Evolutionary conservation across 805 yeast species (phyloP).

Genomic region (Myxozyma monticola): DNA sequence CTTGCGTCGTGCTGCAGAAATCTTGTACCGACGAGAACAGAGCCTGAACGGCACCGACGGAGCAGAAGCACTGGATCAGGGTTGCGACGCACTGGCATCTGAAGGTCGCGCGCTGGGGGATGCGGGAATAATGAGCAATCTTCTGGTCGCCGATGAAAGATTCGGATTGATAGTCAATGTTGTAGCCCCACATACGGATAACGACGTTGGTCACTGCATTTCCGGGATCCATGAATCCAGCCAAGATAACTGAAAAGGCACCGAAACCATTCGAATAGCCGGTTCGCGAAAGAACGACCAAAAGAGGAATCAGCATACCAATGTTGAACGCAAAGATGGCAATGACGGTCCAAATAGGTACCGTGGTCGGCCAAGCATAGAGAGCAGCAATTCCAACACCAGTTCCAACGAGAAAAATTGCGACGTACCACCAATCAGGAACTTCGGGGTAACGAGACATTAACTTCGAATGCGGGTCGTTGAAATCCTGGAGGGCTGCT

Average conservation of each 20-base stretch:
- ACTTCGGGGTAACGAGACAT: conserved; percentile 29
- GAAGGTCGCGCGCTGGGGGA: conserved; percentile 47
- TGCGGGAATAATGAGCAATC: conserved; percentile 52
- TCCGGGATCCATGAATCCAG: conserved; percentile 45
- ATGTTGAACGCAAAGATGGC: conserved; percentile 38
- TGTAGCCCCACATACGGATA: conserved; percentile 54
- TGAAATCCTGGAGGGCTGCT: conserved; percentile 41
- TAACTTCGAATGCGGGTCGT: conserved; percentile 17
- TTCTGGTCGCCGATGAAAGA: conserved; percentile 58
- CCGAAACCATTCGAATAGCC: conserved; percentile 44
- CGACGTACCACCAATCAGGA: conserved; percentile 51
- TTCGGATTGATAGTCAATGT: conserved; percentile 65
- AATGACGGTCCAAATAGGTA: conserved; percentile 33
- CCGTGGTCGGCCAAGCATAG: conserved; percentile 42
- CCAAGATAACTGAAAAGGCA: conserved; percentile 31
- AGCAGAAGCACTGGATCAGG: conserved; percentile 12
- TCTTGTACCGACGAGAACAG: conserved; percentile 13
- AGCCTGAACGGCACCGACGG: conserved; percentile 17
- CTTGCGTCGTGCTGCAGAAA: conserved; percentile 21
- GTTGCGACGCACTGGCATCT: conserved; percentile 37
- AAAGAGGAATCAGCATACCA: conserved; percentile 39
- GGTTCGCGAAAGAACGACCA: conserved; percentile 40
- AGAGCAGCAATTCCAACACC: conserved; percentile 46
- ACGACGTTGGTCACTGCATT: conserved; percentile 56
- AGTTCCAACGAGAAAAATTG: conserved; percentile 47